These are phyloP conservation scores for Ceratobasidium sp. DNA, from an alignment of 1,284 basidiomycete species.

Conservation along the genomic window DNA sequence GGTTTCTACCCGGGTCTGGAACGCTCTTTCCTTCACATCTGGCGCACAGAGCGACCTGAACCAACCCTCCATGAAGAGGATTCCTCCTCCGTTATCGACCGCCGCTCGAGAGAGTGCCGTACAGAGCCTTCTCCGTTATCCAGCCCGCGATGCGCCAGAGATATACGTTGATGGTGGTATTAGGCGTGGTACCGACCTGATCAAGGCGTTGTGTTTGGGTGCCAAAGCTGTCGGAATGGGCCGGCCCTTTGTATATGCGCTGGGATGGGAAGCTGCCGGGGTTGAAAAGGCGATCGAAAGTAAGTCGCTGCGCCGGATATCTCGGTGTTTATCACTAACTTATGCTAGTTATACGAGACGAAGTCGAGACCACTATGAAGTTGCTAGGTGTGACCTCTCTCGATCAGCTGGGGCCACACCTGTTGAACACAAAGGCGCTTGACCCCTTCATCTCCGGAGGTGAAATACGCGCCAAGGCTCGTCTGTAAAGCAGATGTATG, in stretches of 20 bases:
- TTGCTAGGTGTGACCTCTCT: conserved; percentile 61
- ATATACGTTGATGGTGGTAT: conserved; percentile 59
- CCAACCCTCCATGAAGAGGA: conserved; percentile 49
- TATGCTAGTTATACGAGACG: conserved; percentile 58
- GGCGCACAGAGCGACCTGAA: conserved; percentile 3
- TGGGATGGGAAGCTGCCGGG: conserved; percentile 55
- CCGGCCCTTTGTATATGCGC: conserved; percentile 58
- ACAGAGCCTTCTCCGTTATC: conserved; percentile 23
- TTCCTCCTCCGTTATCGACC: conserved; percentile 19
- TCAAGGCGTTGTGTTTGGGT: conserved; percentile 61
- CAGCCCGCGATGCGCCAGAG: conserved; percentile 46
- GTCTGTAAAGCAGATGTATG: neutral
- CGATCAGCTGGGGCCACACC: conserved; percentile 50
- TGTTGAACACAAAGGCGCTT: conserved; percentile 38
- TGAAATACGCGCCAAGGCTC: conserved; percentile 12
- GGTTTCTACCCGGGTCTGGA: conserved; percentile 12
- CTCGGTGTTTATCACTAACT: neutral
- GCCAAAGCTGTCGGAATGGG: conserved; percentile 59
- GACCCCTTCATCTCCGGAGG: conserved; percentile 18
- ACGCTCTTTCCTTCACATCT: neutral
- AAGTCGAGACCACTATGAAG: conserved; percentile 62
- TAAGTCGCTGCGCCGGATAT: conserved; percentile 50
- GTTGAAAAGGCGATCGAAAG: conserved; percentile 59
- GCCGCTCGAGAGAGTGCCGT: conserved; percentile 27
- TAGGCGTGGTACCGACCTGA: conserved; percentile 59